A percentile compares a stretch with the other conserved stretches of the same genome.
These are phyloP conservation scores for Forsythia viridissima DNA, from an alignment of 257 asterid species.

Conservation along the genomic window DNA sequence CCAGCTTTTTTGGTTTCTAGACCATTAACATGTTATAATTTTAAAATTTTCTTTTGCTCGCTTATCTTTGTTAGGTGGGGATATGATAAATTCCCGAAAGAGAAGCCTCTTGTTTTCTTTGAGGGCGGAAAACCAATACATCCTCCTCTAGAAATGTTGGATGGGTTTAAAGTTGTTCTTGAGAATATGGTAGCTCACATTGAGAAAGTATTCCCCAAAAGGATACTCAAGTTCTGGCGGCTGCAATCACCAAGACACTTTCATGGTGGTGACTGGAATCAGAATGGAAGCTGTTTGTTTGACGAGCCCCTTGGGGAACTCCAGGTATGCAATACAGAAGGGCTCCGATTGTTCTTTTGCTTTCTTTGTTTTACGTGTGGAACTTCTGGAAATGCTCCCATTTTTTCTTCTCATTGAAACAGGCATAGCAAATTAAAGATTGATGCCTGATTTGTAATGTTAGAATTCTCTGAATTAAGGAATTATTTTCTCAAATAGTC, in stretches of 20 bases:
- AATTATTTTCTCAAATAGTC: not conserved
- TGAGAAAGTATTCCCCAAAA: constrained; percentile 58
- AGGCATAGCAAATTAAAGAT: not conserved
- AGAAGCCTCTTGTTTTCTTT: constrained; percentile 82
- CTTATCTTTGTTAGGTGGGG: constrained; percentile 73
- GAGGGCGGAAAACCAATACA: constrained; percentile 67
- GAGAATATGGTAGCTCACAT: constrained; percentile 70
- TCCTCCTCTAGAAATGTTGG: constrained; percentile 65
- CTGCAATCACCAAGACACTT: constrained; percentile 96
- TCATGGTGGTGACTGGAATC: constrained; percentile 97
- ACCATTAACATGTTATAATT: not conserved
- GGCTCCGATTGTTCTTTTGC: not conserved
- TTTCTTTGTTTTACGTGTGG: not conserved
- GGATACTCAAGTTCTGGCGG: constrained; percentile 77
- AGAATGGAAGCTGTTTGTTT: constrained; percentile 89
- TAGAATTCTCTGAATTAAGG: not conserved
- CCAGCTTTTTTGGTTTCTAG: constrained; percentile 7
- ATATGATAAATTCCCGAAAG: constrained; percentile 81
- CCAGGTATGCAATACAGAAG: constrained; percentile 48
- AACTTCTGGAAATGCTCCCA: not conserved
- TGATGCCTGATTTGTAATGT: not conserved
- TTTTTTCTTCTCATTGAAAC: not conserved
- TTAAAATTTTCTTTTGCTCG: constrained; percentile 18
- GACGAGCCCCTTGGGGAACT: constrained; percentile 66
- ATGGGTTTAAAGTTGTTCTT: constrained; percentile 70